Percentiles rank a stretch among this genome's conserved stretches.
These are phyloP conservation scores for Penicillium paradoxum DNA, from an alignment of 495 filamentous ascomycete genomes.

Conservation along the genomic window DNA sequence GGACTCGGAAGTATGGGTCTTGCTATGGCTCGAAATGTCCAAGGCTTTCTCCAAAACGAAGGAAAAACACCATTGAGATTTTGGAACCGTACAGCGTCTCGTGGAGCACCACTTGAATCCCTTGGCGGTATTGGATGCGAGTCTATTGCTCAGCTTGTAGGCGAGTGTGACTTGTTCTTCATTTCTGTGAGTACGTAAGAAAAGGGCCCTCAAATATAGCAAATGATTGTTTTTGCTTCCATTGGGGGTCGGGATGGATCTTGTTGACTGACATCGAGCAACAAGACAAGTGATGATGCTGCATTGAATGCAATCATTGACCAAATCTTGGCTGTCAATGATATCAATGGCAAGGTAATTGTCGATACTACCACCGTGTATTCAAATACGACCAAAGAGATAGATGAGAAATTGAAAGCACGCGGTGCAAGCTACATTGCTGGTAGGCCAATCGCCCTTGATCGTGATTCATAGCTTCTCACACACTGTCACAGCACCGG, in stretches of 20 bases:
- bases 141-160: background rate
- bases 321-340: background rate
- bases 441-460: background rate
- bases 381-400: conserved; percentile 2
- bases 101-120: background rate
- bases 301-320: conserved; percentile 3
- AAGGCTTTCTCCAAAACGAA: background rate
- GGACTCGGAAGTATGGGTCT: conserved; percentile 13
- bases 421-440: conserved; percentile 1
- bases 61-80: background rate
- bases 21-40: conserved; percentile 11
- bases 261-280: background rate
- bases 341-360: conserved; percentile 3
- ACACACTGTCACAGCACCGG: background rate
- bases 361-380: conserved; percentile 12
- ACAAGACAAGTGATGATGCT: conserved; percentile 7
- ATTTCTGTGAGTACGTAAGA: conserved; percentile 6
- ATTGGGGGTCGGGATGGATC: background rate
- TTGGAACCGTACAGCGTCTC: conserved; percentile 9
- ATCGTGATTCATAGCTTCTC: background rate
- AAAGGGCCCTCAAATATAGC: background rate
- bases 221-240: background rate
- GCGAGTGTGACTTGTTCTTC: conserved; percentile 8
- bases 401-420: background rate
- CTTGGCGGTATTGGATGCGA: conserved; percentile 7